Evolutionary conservation across 2,329 filamentous ascomycete genomes (phyloP).

Genomic region (Paecilomyces sp.): DNA sequence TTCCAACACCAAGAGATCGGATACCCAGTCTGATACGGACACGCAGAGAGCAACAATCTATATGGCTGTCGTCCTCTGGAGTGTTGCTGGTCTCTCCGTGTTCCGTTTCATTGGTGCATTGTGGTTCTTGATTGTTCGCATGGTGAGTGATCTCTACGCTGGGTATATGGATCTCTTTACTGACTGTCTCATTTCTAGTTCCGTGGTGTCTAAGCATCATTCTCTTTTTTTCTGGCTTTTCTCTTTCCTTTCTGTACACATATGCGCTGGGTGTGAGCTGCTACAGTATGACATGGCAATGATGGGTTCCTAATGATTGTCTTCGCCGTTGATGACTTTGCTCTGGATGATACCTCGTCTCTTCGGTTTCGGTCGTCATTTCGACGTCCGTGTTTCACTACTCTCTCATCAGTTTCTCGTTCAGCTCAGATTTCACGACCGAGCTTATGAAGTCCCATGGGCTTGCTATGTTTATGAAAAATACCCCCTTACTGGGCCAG

Average conservation of each 20-base stretch:
- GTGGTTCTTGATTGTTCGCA: slow-evolving; percentile 85
- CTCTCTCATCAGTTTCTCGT: not conserved
- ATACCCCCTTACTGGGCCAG: not conserved
- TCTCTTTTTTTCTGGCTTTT: not conserved
- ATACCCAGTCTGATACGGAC: slow-evolving; percentile 26
- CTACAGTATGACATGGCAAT: not conserved
- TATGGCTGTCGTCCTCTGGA: slow-evolving; percentile 81
- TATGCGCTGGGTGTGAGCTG: not conserved
- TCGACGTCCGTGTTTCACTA: not conserved
- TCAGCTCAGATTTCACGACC: not conserved
- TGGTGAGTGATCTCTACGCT: slow-evolving; percentile 58
- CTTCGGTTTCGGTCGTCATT: not conserved
- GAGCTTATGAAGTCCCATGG: not conserved
- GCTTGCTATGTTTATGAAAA: not conserved
- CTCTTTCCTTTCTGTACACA: not conserved
- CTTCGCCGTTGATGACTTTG: not conserved
- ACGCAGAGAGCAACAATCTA: slow-evolving; percentile 66
- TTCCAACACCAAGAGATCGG: not conserved
- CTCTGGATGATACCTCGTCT: not conserved
- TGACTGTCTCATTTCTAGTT: slow-evolving; percentile 36
- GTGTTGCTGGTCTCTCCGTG: slow-evolving; percentile 71
- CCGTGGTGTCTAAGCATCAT: slow-evolving; percentile 39
- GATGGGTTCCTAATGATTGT: not conserved
- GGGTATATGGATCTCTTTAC: not conserved
- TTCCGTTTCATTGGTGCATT: slow-evolving; percentile 83